Percentiles rank a stretch among this genome's conserved stretches.
phyloP scores from a whole-genome alignment of 2,329 filamentous ascomycete species.

The Fusarium sp. region DNA sequence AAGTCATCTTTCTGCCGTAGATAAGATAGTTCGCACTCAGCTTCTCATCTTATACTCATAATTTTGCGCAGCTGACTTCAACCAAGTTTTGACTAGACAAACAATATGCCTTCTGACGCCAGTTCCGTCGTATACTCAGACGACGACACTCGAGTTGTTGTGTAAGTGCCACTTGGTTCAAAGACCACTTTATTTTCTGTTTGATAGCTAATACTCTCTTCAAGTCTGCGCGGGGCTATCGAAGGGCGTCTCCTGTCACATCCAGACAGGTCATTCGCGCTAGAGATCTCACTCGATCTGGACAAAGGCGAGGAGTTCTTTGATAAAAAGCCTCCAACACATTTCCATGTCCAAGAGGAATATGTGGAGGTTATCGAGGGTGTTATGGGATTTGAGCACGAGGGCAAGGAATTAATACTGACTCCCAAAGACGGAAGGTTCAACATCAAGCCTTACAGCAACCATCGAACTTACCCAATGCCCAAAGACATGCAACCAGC shows the following conservation, averaged over 20 bases:
- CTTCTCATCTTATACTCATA: too few species aligned
- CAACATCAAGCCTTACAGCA: not conserved
- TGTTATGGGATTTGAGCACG: not conserved
- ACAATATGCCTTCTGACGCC: not conserved
- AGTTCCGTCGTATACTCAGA: not conserved
- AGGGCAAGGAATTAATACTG: not conserved
- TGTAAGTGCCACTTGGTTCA: not conserved
- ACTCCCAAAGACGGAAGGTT: not conserved
- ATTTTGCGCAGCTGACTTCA: too few species aligned
- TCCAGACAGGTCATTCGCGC: not conserved
- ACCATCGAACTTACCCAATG: not conserved
- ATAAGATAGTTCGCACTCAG: too few species aligned
- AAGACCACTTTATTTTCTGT: not conserved
- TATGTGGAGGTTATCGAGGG: not conserved
- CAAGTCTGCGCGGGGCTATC: not conserved
- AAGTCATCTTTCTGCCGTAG: too few species aligned
- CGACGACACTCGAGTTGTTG: not conserved
- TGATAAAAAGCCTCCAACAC: not conserved
- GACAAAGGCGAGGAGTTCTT: not conserved
- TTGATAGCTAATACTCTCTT: not conserved
- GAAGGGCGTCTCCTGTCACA: not conserved
- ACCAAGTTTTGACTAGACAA: not conserved
- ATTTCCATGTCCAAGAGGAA: not conserved
- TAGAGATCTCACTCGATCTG: not conserved
- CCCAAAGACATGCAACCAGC: not conserved